Percentiles rank a stretch among this genome's conserved stretches.
Conservation (phyloP, 164 flowering plant species). For the Sextonia rubra region DNA sequence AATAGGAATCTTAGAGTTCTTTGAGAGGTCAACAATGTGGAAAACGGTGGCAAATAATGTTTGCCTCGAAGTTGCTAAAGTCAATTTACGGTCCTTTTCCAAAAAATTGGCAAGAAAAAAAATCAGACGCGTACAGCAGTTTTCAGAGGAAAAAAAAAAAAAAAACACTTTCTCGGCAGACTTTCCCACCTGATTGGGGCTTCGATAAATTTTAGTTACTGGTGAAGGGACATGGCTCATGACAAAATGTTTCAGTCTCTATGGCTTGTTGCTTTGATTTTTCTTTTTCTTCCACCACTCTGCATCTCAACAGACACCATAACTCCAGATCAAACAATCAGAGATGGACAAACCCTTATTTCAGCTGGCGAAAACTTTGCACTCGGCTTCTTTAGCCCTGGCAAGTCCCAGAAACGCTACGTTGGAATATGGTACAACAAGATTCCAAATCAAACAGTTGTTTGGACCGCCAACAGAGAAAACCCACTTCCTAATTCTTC, state of each 20-base stretch:
- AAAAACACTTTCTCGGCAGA: too few relatives aligned
- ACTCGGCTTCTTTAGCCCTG: slow-evolving; percentile 6
- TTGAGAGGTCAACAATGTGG: too few relatives aligned
- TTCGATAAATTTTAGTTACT: too few relatives aligned
- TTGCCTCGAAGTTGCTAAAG: too few relatives aligned
- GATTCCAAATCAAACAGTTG: background rate
- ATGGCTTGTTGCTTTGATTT: background rate
- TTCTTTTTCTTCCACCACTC: background rate
- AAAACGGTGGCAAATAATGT: too few relatives aligned
- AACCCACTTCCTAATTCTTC: slow-evolving; percentile 2
- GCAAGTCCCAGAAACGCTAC: background rate
- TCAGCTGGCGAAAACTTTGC: background rate
- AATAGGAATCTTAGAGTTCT: too few relatives aligned
- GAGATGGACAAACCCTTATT: background rate
- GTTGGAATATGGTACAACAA: slow-evolving; percentile 12
- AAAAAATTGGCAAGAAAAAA: too few relatives aligned
- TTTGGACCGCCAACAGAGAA: slow-evolving; percentile 10
- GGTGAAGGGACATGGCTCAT: too few relatives aligned
- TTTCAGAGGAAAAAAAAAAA: too few relatives aligned
- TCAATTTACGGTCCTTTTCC: too few relatives aligned
- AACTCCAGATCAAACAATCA: background rate
- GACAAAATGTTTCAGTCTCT: background rate
- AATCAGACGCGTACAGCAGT: too few relatives aligned
- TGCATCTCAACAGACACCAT: slow-evolving; percentile 1
- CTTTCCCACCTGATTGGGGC: too few relatives aligned